Base-by-base conservation (phyloP, 768 basidiomycete genomes). In the Postia placenta region DNA sequence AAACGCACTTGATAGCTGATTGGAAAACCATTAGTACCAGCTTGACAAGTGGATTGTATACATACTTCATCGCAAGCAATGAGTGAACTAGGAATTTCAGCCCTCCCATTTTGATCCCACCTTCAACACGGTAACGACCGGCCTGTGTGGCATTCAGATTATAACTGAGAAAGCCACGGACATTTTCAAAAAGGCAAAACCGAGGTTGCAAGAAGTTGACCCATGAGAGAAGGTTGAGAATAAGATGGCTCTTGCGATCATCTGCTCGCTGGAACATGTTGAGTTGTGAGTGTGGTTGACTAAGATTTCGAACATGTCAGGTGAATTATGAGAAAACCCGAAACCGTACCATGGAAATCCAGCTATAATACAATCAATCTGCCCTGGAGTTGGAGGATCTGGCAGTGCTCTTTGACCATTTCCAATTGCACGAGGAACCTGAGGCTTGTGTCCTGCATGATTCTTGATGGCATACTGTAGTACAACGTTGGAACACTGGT, bases 261-360 rank as follows among this genome's bases (percentile, higher is more conserved):
- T 80, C 73, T 5, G 80, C 82, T 49, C 71, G 79, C 47, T 78
- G 78, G 58, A 68, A 87, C 78, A 81, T 86, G 60, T 91, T 91
- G 17, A 89, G 61, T 0, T 63, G 60, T 0, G 87, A 90, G 58
- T 90, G 87, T 2, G 81, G 75, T 63, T 89, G 87, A 59, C 87
- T 89, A 49, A 19, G 2, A 14, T 11, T 45, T 14, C 24, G 19
- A 12, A 46, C 24, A 25, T 4, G 30, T 17, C 22, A 5, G n/a
- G 17, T 5, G 5, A 37, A 15, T 12, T 22, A 28, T 26, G 38
- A 22, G 27, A 23, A 38, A 12, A 26, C n/a, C n/a, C n/a, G n/a
- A n/a, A n/a, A n/a, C 50, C 60, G 33, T 55, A 83, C 87, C 89
- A 92, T 28, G 89, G 89, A 54, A 91, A 86, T 0, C 90, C 89